A percentile compares a stretch with the other conserved stretches of the same genome.
These are phyloP conservation scores for Volutella citrinella DNA, from an alignment of 2,329 filamentous ascomycete species.

Conservation along the genomic window DNA sequence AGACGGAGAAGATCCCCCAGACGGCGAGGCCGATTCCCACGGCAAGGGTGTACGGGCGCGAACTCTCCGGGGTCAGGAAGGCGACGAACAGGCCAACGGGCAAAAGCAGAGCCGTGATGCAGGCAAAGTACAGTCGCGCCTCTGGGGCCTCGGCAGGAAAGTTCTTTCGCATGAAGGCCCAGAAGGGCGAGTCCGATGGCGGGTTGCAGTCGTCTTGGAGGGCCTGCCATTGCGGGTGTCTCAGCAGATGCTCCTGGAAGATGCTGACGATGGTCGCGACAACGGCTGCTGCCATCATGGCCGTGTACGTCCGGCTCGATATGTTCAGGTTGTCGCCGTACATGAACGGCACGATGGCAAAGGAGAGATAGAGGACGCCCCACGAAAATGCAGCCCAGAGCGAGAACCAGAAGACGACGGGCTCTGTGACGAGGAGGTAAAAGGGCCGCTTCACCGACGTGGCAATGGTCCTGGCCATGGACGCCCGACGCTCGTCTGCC, in stretches of 20 bases:
- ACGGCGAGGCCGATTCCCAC: slow-evolving; percentile 72
- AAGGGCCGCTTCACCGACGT: slow-evolving; percentile 78
- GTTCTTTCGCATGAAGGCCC: slow-evolving; percentile 42
- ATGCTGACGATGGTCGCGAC: slow-evolving; percentile 68
- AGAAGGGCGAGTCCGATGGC: slow-evolving; percentile 34
- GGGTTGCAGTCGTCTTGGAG: slow-evolving; percentile 15
- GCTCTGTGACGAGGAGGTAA: slow-evolving; percentile 70
- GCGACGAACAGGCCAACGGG: slow-evolving; percentile 70
- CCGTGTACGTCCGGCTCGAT: slow-evolving; percentile 68
- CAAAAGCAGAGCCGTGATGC: slow-evolving; percentile 70
- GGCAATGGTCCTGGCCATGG: slow-evolving; percentile 65
- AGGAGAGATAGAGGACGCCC: slow-evolving; percentile 84
- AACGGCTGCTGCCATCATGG: slow-evolving; percentile 65
- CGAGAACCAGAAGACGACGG: slow-evolving; percentile 81
- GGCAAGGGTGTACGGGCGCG: slow-evolving; percentile 26
- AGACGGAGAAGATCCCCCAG: slow-evolving; percentile 83
- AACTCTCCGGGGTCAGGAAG: slow-evolving; percentile 26
- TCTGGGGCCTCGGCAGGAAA: slow-evolving; percentile 63
- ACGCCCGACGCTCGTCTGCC: slow-evolving; percentile 72
- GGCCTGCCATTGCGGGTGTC: slow-evolving; percentile 35
- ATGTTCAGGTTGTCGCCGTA: slow-evolving; percentile 65
- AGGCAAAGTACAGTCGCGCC: slow-evolving; percentile 78
- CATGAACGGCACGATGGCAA: slow-evolving; percentile 76
- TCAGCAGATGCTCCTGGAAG: slow-evolving; percentile 66
- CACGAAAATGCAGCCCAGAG: slow-evolving; percentile 89